phyloP scores from a whole-genome alignment of 2,329 filamentous ascomycete genomes.

The Hypoxylon sp. region DNA sequence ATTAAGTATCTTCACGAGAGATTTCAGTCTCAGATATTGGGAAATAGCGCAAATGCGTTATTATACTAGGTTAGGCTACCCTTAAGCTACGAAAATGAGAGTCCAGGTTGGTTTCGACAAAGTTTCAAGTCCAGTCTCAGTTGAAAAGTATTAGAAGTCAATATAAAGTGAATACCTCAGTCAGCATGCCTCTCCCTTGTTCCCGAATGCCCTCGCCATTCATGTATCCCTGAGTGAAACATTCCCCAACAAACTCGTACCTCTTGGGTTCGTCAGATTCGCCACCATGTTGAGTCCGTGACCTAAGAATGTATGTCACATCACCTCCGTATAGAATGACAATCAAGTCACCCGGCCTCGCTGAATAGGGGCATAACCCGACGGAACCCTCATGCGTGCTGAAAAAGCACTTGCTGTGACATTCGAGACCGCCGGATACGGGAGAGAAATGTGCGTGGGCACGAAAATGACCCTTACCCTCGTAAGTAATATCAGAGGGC shows the following conservation, averaged over 20 bases:
- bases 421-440: conserved; percentile 4
- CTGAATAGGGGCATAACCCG: conserved; percentile 10
- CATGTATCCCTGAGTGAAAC: conserved; percentile 8
- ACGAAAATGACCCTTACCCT: background rate
- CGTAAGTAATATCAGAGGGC: background rate
- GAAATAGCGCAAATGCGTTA: background rate
- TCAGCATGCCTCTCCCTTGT: background rate
- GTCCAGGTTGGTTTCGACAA: background rate
- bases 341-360: background rate
- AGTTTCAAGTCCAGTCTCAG: background rate
- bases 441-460: background rate
- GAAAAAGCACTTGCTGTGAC: conserved; percentile 7
- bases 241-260: conserved; percentile 8
- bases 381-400: background rate
- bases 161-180: background rate
- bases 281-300: background rate
- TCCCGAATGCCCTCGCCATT: background rate
- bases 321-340: conserved; percentile 10
- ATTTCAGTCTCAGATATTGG: too few relatives aligned
- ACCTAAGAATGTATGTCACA: conserved; percentile 6
- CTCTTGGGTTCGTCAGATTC: background rate
- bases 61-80: too few relatives aligned
- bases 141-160: background rate
- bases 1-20: too few relatives aligned
- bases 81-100: background rate